Conservation (phyloP, 164 flowering plant species). For the Nymphaea thermarum region DNA sequence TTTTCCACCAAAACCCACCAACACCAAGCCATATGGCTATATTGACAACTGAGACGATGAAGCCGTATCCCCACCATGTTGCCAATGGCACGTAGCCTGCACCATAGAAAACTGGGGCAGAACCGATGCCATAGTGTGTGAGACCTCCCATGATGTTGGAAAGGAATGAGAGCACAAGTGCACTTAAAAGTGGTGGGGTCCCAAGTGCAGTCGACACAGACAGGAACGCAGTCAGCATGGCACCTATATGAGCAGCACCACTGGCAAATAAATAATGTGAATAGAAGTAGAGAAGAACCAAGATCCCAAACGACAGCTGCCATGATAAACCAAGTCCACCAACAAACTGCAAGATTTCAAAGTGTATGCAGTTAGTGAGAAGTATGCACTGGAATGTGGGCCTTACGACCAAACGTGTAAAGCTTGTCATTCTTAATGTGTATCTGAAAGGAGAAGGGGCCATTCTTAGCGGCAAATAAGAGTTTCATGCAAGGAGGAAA, state of each 20-base stretch:
- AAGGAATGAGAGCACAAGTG: slow-evolving; percentile 73
- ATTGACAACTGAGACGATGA: slow-evolving; percentile 71
- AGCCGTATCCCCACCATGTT: slow-evolving; percentile 88
- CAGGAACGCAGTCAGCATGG: slow-evolving; percentile 91
- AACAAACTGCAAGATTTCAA: slow-evolving; percentile 50
- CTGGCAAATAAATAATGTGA: slow-evolving; percentile 95
- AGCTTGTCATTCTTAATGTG: too few relatives aligned
- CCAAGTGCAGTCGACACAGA: slow-evolving; percentile 88
- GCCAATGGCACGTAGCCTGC: slow-evolving; percentile 77
- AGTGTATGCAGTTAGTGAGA: not conserved
- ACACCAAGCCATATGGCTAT: slow-evolving; percentile 83
- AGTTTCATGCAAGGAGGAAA: too few relatives aligned
- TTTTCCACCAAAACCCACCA: slow-evolving; percentile 91
- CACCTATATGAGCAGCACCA: slow-evolving; percentile 96
- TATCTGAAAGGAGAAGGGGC: too few relatives aligned
- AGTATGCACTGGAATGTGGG: not conserved
- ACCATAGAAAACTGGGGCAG: slow-evolving; percentile 94
- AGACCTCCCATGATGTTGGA: slow-evolving; percentile 94
- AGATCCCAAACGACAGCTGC: slow-evolving; percentile 82
- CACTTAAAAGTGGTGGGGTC: slow-evolving; percentile 72
- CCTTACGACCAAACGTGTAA: not conserved
- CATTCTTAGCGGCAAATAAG: too few relatives aligned
- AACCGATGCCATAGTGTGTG: slow-evolving; percentile 85
- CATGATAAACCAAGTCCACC: slow-evolving; percentile 91
- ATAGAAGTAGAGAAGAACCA: slow-evolving; percentile 86